Evolutionary conservation across 1,284 basidiomycete genomes (phyloP), one percentile per base, ranked within the genome.

Genomic region (Ganoderma meredithae): DNA sequence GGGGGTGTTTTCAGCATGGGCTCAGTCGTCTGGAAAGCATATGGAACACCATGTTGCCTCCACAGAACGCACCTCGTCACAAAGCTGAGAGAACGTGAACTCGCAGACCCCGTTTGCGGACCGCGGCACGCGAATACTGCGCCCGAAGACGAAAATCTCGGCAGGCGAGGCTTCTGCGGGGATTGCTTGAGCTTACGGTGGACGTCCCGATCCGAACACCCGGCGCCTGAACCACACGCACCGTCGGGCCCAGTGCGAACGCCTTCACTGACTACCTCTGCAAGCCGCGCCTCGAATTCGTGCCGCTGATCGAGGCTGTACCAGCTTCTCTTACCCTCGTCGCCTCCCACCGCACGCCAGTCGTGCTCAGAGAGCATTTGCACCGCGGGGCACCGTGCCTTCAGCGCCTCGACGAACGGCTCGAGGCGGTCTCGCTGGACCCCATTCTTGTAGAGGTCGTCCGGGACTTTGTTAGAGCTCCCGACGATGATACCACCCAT

Each of bases 361-460:
- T 85, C 84, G 12, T 78, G 74, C n/a, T 83, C 81, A 2, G 82
- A 81, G 47, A 85, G 81, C 71, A 92, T 83, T 72, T 83, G 81
- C 49, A 88, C 78, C 1, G 91, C 86, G 7, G 90, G 90, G 71
- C 89, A 92, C 22, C 90, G 80, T 3, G 81, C 82, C 71, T 90
- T 86, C 61, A 93, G 78, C 1, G 88, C 88, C 65, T 87, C 86
- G 0, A 92, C 83, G 75, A 93, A 93, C 6, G 86, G 84, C 44
- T 87, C 85, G 71, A 92, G 83, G 27, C 89, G 82, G 62, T 90
- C 86, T 19, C 85, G 78, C 75, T 91, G 90, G 0, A 92, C 88
- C 13, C 90, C 91, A 75, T 90, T 88, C 75, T 86, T 85, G 79
- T 92, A 93, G 13, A 92, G 80, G 73, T 93, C 89, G 67, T 90